Evolutionary conservation across 148 eudicot species (phyloP), one percentile per base, ranked within the genome.

Genomic region (Limonium bicolor): DNA sequence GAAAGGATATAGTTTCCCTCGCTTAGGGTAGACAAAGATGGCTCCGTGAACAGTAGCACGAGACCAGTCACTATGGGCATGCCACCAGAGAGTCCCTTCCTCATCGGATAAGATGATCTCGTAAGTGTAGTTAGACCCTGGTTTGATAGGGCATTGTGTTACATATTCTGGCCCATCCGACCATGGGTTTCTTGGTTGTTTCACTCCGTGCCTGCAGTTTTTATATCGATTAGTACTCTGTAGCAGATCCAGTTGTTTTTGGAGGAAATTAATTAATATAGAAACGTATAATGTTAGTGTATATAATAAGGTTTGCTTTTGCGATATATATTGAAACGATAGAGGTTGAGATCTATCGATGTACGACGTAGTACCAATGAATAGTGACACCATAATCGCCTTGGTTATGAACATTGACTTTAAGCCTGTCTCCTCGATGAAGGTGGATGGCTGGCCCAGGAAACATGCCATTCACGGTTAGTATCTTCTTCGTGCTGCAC

Each of bases 191-290:
- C 64, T 58, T 9, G 59, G 63, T 27, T 58, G 64, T 24, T 59
- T 65, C 3, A 59, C 60, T 47, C 69, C 69, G 30, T 65, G 69
- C 69, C 69, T 65, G 39, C n/a, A n/a, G n/a, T n/a, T n/a, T n/a
- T n/a, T n/a, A n/a, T n/a, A n/a, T n/a, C n/a, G n/a, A n/a, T n/a
- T n/a, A n/a, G n/a, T n/a, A n/a, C n/a, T n/a, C n/a, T n/a, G n/a
- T n/a, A n/a, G n/a, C n/a, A n/a, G n/a, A n/a, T n/a, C n/a, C n/a
- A n/a, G n/a, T n/a, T n/a, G n/a, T n/a, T n/a, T n/a, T n/a, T n/a
- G n/a, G n/a, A n/a, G n/a, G n/a, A n/a, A n/a, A n/a, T n/a, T n/a
- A n/a, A n/a, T n/a, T n/a, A n/a, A n/a, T n/a, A n/a, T n/a, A n/a
- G n/a, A n/a, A n/a, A n/a, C n/a, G n/a, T n/a, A n/a, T n/a, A n/a